Percentiles rank a stretch among this genome's conserved stretches.
Evolutionary conservation across 495 filamentous ascomycete species (phyloP).

Genomic region (Podospora bellae-mahoneyi): DNA sequence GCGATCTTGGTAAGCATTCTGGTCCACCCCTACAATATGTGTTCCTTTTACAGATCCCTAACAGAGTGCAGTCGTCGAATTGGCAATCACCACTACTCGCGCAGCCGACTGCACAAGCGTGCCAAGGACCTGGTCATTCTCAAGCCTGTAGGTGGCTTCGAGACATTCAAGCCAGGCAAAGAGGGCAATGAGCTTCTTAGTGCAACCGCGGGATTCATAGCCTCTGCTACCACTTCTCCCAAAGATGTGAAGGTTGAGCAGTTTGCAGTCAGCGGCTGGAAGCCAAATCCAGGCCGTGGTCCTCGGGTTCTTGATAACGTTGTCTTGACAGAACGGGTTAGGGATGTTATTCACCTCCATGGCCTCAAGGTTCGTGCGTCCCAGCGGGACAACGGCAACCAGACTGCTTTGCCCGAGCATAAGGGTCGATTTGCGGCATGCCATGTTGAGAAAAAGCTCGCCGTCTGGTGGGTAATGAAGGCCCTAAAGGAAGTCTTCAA

Average conservation of each 20-base stretch:
- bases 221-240: background rate
- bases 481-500: constrained; percentile 8
- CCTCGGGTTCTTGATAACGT: constrained; percentile 8
- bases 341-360: background rate
- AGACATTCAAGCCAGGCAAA: constrained; percentile 4
- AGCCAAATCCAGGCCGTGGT: background rate
- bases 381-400: constrained; percentile 12
- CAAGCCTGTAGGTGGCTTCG: background rate
- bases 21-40: background rate
- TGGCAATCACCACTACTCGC: background rate
- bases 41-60: too few species aligned
- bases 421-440: constrained; percentile 10
- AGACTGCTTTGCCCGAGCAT: constrained; percentile 5
- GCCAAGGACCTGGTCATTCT: background rate
- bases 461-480: constrained; percentile 16
- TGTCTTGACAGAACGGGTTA: constrained; percentile 11
- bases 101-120: constrained; percentile 4
- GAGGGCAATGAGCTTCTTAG: background rate
- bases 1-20: constrained; percentile 14
- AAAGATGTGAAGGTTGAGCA: background rate
- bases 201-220: constrained; percentile 15
- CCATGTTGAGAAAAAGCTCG: constrained; percentile 18
- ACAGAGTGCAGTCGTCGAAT: constrained; percentile 1
- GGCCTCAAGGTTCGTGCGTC: constrained; percentile 1
- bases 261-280: constrained; percentile 18